Conservation (phyloP, 805 yeast genomes). For the Cyberlindnera xishuangbannaensis region DNA sequence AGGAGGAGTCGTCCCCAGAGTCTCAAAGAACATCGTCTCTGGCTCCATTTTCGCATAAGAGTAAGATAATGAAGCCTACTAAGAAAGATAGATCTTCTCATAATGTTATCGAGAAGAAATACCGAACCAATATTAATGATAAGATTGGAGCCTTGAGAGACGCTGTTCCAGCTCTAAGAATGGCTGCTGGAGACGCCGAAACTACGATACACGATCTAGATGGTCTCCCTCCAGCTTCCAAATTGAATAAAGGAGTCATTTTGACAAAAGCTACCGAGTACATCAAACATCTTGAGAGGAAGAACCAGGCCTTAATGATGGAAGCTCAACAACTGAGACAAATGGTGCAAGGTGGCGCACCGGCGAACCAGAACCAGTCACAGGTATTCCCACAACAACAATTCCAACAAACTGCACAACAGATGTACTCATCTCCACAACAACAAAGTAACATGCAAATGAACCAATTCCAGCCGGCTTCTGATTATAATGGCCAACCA, state of each 20-base stretch:
- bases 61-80: constrained; percentile 34
- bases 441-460: constrained; percentile 3
- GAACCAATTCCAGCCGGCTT: constrained; percentile 22
- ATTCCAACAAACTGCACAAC: constrained; percentile 11
- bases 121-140: constrained; percentile 70
- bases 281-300: constrained; percentile 59
- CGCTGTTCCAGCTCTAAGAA: constrained; percentile 72
- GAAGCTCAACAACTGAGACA: constrained; percentile 47
- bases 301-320: constrained; percentile 32
- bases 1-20: constrained; percentile 7
- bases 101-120: constrained; percentile 76
- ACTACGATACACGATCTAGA: constrained; percentile 49
- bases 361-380: constrained; percentile 7
- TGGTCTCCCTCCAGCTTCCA: constrained; percentile 70
- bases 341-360: constrained; percentile 5
- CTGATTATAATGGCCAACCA: constrained; percentile 22
- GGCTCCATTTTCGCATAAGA: background rate
- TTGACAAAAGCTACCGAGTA: constrained; percentile 76
- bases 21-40: constrained; percentile 7
- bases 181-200: constrained; percentile 47
- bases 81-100: constrained; percentile 57
- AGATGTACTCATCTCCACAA: constrained; percentile 3
- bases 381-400: constrained; percentile 12
- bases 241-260: constrained; percentile 73
- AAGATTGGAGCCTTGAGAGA: constrained; percentile 65